These are phyloP conservation scores for Xerocomus potaroensis DNA, from an alignment of 768 basidiomycete species.

Conservation along the genomic window DNA sequence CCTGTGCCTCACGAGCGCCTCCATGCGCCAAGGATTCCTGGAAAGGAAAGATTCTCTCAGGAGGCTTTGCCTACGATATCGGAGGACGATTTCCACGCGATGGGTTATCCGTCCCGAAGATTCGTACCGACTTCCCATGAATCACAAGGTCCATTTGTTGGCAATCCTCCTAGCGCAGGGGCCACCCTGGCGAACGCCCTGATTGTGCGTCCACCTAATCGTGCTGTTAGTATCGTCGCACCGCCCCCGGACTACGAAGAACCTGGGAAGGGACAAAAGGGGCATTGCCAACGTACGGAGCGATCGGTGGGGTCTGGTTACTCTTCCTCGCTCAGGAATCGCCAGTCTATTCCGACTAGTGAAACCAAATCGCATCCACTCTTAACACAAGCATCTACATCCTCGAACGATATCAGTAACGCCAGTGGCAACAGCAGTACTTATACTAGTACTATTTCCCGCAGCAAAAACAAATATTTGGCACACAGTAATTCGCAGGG, in stretches of 20 bases:
- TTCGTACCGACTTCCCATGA: constrained; percentile 3
- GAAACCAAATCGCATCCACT: constrained; percentile 10
- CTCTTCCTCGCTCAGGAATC: constrained; percentile 3
- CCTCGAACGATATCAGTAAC: constrained; percentile 20
- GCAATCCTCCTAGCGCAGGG: background rate
- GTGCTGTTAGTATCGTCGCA: constrained; percentile 30
- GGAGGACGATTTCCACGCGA: constrained; percentile 35
- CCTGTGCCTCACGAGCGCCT: background rate
- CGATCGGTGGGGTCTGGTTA: background rate
- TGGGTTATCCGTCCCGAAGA: constrained; percentile 8
- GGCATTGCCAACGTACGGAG: constrained; percentile 7
- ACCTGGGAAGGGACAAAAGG: constrained; percentile 12
- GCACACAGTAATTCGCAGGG: constrained; percentile 15
- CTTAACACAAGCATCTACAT: constrained; percentile 17
- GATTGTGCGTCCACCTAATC: constrained; percentile 24
- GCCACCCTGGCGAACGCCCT: background rate
- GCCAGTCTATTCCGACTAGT: constrained; percentile 1
- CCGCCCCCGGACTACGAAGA: constrained; percentile 23
- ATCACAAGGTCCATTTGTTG: constrained; percentile 1
- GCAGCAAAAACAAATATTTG: constrained; percentile 20
- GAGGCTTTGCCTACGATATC: constrained; percentile 29
- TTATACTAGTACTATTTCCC: constrained; percentile 19
- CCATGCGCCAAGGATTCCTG: constrained; percentile 1
- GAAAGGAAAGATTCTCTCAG: constrained; percentile 10
- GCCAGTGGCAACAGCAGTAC: constrained; percentile 21